phyloP scores from a whole-genome alignment of 2,329 filamentous ascomycete species.

The Fusarium decemcellulare region DNA sequence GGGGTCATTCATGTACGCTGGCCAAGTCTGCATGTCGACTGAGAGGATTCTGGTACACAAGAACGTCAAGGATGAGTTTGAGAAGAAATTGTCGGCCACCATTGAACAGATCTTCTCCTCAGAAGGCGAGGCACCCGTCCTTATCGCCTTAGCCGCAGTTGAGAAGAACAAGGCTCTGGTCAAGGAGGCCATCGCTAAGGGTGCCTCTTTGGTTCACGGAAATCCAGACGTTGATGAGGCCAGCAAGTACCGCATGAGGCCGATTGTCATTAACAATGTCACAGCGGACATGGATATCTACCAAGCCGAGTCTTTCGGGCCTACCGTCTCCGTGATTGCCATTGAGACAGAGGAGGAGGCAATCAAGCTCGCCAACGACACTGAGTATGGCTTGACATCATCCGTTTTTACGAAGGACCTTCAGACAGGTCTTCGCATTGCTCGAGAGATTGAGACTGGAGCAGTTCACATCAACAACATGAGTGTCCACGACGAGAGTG shows the following conservation, averaged over 20 bases:
- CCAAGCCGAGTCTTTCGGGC: constrained; percentile 82
- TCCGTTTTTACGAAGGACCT: constrained; percentile 82
- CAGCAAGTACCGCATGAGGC: constrained; percentile 65
- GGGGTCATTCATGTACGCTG: constrained; percentile 80
- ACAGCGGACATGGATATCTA: constrained; percentile 79
- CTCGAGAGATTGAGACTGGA: constrained; percentile 75
- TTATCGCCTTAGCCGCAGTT: constrained; percentile 78
- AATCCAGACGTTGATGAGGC: constrained; percentile 50
- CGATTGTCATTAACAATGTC: constrained; percentile 77
- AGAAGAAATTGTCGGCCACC: constrained; percentile 56
- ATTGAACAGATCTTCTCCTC: constrained; percentile 63
- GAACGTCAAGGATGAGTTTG: constrained; percentile 62
- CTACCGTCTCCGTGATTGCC: constrained; percentile 76
- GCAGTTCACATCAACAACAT: constrained; percentile 78
- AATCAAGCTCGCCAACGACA: constrained; percentile 82
- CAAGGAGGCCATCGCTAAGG: constrained; percentile 76
- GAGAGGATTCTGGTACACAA: constrained; percentile 78
- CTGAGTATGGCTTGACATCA: constrained; percentile 80
- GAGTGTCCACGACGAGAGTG: constrained; percentile 75
- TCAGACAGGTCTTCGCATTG: constrained; percentile 70
- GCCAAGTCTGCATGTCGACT: constrained; percentile 90
- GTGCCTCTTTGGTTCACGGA: constrained; percentile 67
- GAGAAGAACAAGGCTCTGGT: constrained; percentile 77
- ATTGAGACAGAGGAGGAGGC: constrained; percentile 81
- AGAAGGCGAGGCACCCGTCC: constrained; percentile 74